Evolutionary conservation across 2,329 filamentous ascomycete species (phyloP).

Genomic region (Westerdykella sp.): DNA sequence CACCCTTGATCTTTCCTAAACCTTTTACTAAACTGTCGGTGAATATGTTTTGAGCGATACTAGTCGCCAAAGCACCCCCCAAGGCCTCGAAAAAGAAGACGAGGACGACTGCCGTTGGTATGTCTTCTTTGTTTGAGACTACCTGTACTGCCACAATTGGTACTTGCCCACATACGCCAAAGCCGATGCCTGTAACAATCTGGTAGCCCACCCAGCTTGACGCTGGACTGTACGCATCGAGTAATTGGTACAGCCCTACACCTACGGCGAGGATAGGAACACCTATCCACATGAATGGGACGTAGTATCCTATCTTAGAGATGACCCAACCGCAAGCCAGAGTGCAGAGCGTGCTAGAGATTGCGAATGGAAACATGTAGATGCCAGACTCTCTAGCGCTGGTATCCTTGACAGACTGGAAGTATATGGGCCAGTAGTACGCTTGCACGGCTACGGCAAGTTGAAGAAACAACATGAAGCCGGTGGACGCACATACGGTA

Average conservation of each 20-base stretch:
- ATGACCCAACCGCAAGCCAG: slow-evolving; percentile 18
- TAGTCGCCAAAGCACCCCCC: slow-evolving; percentile 57
- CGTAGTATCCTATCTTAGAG: slow-evolving; percentile 29
- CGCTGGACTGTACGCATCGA: slow-evolving; percentile 28
- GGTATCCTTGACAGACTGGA: slow-evolving; percentile 38
- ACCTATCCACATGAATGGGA: slow-evolving; percentile 30
- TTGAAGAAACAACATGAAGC: slow-evolving; percentile 21
- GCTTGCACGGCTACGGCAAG: too few species aligned
- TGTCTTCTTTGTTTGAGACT: slow-evolving; percentile 7
- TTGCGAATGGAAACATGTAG: slow-evolving; percentile 37
- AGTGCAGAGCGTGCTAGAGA: slow-evolving; percentile 31
- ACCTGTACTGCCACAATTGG: slow-evolving; percentile 32
- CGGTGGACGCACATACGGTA: slow-evolving; percentile 29
- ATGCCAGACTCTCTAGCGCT: slow-evolving; percentile 35
- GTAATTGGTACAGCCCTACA: slow-evolving; percentile 39
- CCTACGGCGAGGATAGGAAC: slow-evolving; percentile 25
- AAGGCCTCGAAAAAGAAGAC: slow-evolving; percentile 56
- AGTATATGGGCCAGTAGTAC: slow-evolving; percentile 44
- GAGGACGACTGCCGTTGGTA: slow-evolving; percentile 21
- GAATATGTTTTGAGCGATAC: slow-evolving; percentile 59
- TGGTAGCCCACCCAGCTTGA: slow-evolving; percentile 43
- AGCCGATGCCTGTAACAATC: slow-evolving; percentile 36
- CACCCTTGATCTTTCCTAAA: background rate
- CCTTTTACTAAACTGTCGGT: slow-evolving; percentile 53
- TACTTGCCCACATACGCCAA: slow-evolving; percentile 33